A percentile compares a stretch with the other conserved stretches of the same genome.
These are phyloP conservation scores for Scutellaria barbata DNA, from an alignment of 257 asterid genomes.

Conservation along the genomic window DNA sequence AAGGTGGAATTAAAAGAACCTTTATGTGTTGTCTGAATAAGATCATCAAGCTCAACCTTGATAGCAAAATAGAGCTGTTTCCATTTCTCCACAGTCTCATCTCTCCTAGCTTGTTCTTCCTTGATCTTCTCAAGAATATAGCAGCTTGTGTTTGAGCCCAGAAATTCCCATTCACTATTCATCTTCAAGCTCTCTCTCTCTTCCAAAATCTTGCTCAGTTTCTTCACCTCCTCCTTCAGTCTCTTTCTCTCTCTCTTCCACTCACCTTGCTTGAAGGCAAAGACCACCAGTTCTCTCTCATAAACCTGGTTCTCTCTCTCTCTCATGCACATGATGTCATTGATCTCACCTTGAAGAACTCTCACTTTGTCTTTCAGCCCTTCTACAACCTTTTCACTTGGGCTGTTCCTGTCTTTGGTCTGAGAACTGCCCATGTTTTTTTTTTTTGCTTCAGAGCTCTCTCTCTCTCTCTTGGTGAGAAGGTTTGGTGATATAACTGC, in stretches of 20 bases:
- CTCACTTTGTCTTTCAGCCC: constrained; percentile 59
- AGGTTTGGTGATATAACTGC: constrained; percentile 15
- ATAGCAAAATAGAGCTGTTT: constrained; percentile 80
- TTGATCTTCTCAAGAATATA: constrained; percentile 30
- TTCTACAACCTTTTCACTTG: constrained; percentile 50
- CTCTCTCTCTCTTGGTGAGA: background rate
- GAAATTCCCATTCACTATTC: no score
- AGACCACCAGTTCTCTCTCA: constrained; percentile 63
- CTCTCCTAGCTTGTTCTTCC: constrained; percentile 48
- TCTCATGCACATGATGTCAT: constrained; percentile 64
- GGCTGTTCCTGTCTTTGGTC: constrained; percentile 44
- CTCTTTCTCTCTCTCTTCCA: constrained; percentile 72
- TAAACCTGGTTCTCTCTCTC: constrained; percentile 63
- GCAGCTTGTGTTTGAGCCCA: background rate
- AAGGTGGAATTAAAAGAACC: constrained; percentile 10
- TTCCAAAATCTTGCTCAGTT: constrained; percentile 44
- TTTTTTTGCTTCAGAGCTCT: background rate
- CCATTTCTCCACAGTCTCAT: constrained; percentile 79
- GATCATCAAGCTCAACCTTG: constrained; percentile 86
- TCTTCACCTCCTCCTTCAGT: constrained; percentile 56
- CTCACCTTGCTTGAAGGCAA: constrained; percentile 71
- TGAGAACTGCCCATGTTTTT: constrained; percentile 64
- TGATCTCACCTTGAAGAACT: constrained; percentile 59
- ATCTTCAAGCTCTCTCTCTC: constrained; percentile 34
- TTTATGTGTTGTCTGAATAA: constrained; percentile 65